Base-by-base conservation (phyloP, 768 basidiomycete species). In the Tremella mesenterica region DNA sequence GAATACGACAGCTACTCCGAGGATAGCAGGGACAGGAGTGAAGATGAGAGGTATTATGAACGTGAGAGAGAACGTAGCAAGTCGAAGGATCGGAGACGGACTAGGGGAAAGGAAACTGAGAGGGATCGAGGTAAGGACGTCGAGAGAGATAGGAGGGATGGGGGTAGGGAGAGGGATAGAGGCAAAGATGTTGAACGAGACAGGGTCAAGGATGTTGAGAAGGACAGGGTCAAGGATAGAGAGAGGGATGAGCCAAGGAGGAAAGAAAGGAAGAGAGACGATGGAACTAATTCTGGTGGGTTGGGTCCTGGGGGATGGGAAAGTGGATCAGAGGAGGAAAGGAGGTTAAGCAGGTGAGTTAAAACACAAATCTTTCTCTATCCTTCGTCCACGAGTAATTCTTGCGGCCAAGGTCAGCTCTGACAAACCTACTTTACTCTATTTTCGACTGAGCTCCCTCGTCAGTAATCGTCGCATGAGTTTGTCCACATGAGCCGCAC, bases 251-350 rank as follows among this genome's bases (percentile, higher is more conserved):
- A 48, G 26, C 33, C 9, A n/a, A 44, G 38, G 45, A 50, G 52
- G 28, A 46, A 52, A 38, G 56, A 62, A 54, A 45, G 60, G 54
- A 62, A 65, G 53, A 50, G 62, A 46, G 64, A 63, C 48, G 65
- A 63, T 54, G 61, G 65, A 38, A 52, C 54, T 44, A 48, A 45
- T 21, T 36, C 49, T 18, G 54, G 52, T 1, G 53, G 51, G 6
- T 34, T 69, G 9, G 67, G 67, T 14, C 67, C 67, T n/a, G 61
- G 57, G 20, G 67, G 67, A 9, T 69, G 67, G 67, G 61, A 63
- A 29, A 44, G 43, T 31, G 62, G 48, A 34, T 53, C 47, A 20
- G 60, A 59, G 18, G 62, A 56, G 30, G 61, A 57, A 41, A 54
- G 38, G 4, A 41, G 38, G n/a, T n/a, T n/a, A n/a, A n/a, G n/a